Percentiles rank a stretch among this genome's conserved stretches.
Conservation (phyloP, 805 yeast genomes). For the Candida ortonii region DNA sequence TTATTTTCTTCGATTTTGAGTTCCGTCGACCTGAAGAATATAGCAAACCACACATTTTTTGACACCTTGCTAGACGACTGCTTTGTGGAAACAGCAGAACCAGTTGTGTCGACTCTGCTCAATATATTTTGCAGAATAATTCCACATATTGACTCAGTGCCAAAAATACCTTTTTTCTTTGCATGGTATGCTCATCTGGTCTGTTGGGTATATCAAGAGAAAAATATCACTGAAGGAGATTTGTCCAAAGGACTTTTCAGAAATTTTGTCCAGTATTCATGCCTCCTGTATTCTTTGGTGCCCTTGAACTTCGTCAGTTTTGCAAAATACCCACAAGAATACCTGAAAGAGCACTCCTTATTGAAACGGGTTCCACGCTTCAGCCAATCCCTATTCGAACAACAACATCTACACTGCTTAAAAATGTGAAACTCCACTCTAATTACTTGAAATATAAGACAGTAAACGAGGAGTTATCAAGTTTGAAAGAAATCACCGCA, state of each 20-base stretch:
- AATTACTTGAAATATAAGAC: constrained; percentile 27
- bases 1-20: constrained; percentile 33
- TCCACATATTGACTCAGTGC: constrained; percentile 29
- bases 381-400: constrained; percentile 22
- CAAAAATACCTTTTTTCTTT: constrained; percentile 40
- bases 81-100: constrained; percentile 38
- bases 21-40: constrained; percentile 25
- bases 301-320: constrained; percentile 49
- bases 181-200: constrained; percentile 43
- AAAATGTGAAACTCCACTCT: constrained; percentile 47
- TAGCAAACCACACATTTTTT: constrained; percentile 37
- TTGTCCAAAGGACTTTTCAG: not conserved
- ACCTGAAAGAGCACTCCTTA: constrained; percentile 25
- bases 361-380: constrained; percentile 1
- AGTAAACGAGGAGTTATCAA: constrained; percentile 1
- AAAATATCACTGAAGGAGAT: not conserved
- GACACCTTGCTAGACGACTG: constrained; percentile 39
- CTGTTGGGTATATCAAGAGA: constrained; percentile 31
- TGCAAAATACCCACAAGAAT: constrained; percentile 40
- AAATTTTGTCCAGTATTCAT: constrained; percentile 32
- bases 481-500: too few species aligned
- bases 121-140: constrained; percentile 35
- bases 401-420: constrained; percentile 29
- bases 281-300: constrained; percentile 55
- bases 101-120: constrained; percentile 13